Evolutionary conservation across 257 asterid species (phyloP), one percentile per base, ranked within the genome.

Genomic region (Solanum phureja): DNA sequence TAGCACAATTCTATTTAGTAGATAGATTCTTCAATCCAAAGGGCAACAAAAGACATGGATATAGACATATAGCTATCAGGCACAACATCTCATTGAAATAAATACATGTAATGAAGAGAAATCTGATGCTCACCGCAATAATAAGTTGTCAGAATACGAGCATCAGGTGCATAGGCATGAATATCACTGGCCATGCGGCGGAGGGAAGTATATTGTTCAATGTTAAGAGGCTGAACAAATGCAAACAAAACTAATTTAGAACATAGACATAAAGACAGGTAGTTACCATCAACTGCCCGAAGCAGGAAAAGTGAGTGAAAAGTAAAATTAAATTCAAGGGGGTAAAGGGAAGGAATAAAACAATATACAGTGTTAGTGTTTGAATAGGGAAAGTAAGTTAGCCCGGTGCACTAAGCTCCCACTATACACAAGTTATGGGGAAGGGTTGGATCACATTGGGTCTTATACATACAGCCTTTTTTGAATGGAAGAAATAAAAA

Each of bases 161-260:
- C 98, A 94, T 97, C 99, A 64, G 99, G 98, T 91, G 99, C 98
- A 76, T 95, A 97, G 66, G 98, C 98, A 90, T 96, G 99, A 92
- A 97, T 94, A 89, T 94, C 99, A 89, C 98, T 90, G 71, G 99
- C 99, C 99, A 96, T 93, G 88, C 72, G 88, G 88, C 99, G 98
- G 77, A 97, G 87, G 83, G 92, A 94, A 88, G 96, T 94, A 88
- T 93, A 97, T 76, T 97, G 99, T 86, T 95, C 96, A 83, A 92
- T 91, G 89, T 95, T 95, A 85, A 95, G 95, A 3, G 99, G 99
- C 99, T 96, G 98, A 88, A 73, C 86, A 33, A 88, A 87, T 88
- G 90, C 83, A 86, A 77, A 10, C 42, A 82, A 35, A 83, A 68
- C 88, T 84, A 64, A 83, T 86, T 86, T 86, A 86, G 88, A 72